These are phyloP conservation scores for Pezicula neosporulosa DNA, from an alignment of 2,329 filamentous ascomycete genomes.

Conservation along the genomic window DNA sequence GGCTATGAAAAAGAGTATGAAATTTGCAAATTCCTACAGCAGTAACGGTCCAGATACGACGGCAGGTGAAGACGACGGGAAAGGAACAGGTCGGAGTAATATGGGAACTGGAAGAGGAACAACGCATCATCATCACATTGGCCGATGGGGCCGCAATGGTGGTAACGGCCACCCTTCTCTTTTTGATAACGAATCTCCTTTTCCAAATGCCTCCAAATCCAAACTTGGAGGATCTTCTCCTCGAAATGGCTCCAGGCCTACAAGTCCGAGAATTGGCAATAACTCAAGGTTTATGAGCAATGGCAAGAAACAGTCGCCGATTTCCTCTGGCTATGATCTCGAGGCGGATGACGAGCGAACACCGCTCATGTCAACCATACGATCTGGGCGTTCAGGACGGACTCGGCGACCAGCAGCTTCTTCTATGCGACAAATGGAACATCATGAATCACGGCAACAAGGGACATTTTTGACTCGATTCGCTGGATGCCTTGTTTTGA, in stretches of 20 bases:
- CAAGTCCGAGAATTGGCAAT: constrained; percentile 61
- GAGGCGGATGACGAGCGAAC: constrained; percentile 89
- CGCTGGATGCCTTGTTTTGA: constrained; percentile 83
- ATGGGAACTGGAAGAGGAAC: constrained; percentile 63
- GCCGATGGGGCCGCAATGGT: constrained; percentile 70
- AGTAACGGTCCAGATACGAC: constrained; percentile 46
- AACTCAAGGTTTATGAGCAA: constrained; percentile 40
- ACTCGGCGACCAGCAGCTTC: constrained; percentile 50
- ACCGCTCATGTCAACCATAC: constrained; percentile 66
- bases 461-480: constrained; percentile 68
- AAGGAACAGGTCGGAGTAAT: constrained; percentile 57
- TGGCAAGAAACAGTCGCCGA: constrained; percentile 56
- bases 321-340: constrained; percentile 68
- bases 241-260: constrained; percentile 62
- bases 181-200: constrained; percentile 76
- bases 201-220: constrained; percentile 60
- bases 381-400: constrained; percentile 56
- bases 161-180: constrained; percentile 67
- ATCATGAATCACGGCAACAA: constrained; percentile 61
- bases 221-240: constrained; percentile 57
- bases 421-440: constrained; percentile 68
- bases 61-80: constrained; percentile 65
- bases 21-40: constrained; percentile 81
- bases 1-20: constrained; percentile 88
- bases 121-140: constrained; percentile 74